phyloP scores from a whole-genome alignment of 441 rosid species.

The Adansonia gregorii region DNA sequence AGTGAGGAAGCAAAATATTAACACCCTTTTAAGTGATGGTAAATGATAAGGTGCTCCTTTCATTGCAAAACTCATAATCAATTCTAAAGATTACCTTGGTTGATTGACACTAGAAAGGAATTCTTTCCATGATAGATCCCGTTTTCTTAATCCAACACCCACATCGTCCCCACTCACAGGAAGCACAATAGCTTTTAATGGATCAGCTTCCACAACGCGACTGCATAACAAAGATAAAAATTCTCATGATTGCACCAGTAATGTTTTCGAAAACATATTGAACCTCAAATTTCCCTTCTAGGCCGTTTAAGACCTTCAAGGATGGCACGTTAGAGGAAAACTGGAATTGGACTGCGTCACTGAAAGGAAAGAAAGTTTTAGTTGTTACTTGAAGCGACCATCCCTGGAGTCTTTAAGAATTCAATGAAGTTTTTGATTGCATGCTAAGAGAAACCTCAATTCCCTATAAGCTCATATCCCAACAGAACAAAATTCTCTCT shows the following conservation, averaged over 20 bases:
- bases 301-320: not conserved
- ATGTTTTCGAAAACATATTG: not conserved
- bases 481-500: not conserved
- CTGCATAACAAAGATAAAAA: slow-evolving; percentile 39
- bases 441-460: not conserved
- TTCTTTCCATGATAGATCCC: slow-evolving; percentile 67
- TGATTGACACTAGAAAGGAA: slow-evolving; percentile 50
- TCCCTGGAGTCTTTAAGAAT: not conserved
- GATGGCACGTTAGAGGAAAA: not conserved
- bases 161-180: slow-evolving; percentile 57
- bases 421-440: not conserved
- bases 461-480: not conserved
- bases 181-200: slow-evolving; percentile 69
- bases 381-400: not conserved
- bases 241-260: not conserved
- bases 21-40: not conserved
- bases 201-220: slow-evolving; percentile 78
- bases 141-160: slow-evolving; percentile 56
- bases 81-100: slow-evolving; percentile 49
- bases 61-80: slow-evolving; percentile 3
- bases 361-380: not conserved
- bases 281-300: not conserved
- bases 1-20: not conserved
- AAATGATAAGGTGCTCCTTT: not conserved
- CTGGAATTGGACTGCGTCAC: not conserved